Evolutionary conservation across 2,329 filamentous ascomycete genomes (phyloP), one percentile per base, ranked within the genome.

Genomic region (Alternaria arborescens): DNA sequence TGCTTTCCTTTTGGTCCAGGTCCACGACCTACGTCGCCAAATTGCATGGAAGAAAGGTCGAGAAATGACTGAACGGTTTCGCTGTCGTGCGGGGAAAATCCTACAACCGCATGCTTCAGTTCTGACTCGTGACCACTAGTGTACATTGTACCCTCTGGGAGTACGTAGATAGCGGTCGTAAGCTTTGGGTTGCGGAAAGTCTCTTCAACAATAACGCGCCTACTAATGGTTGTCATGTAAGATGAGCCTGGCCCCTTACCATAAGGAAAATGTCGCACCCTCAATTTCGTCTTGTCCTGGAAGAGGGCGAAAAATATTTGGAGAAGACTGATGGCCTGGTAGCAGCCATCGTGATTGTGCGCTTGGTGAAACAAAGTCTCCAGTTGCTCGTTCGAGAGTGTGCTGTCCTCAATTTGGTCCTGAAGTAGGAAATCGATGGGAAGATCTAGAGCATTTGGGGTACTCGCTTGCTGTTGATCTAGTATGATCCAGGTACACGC

Each of bases 31-130:
- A 47, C 8, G 24, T 55, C 52, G 16, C 52, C 52, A 38, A 55
- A 55, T 20, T 55, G 52, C 52, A 55, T 55, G 10, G 52, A 55
- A 5, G 52, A 55, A 8, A 55, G 52, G 20, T 55, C 52, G 22
- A 55, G 44, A 26, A 55, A 55, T 5, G 52, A 46, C 22, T 26
- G 32, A 16, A 55, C 52, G 5, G 52, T 47, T 14, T 44, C 32
- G 42, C 52, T 55, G 14, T 40, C 42, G n/a, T 28, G 41, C 11
- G 42, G 32, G 22, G 42, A 55, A 24, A 55, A 55, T 38, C 52
- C 42, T 28, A 55, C 30, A 11, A 55, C 52, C 8, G 52, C 52
- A 20, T 55, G 52, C 5, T n/a, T 16, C 5, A 55, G 12, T 22
- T 40, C 30, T 26, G 41, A 8, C 32, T 47, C 16, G n/a, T 55